phyloP scores from a whole-genome alignment of 176 grass and related monocot species.

The Oryza punctata region DNA sequence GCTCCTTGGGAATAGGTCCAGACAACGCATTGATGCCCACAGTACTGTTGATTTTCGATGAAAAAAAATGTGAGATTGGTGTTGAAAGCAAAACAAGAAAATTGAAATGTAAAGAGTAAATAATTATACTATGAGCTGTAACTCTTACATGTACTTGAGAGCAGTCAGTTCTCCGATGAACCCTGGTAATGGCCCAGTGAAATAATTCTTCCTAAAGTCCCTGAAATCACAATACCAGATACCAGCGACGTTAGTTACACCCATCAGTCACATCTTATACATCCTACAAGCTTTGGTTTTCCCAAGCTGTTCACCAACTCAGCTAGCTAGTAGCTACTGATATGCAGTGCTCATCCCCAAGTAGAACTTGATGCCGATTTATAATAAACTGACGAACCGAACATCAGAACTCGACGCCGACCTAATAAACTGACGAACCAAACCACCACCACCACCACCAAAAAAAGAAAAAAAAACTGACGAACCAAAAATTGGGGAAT shows the following conservation, averaged over 20 bases:
- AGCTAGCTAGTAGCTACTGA: neutral
- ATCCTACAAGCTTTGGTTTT: neutral
- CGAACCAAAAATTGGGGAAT: too few species aligned
- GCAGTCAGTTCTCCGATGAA: slow-evolving; percentile 80
- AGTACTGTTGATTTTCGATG: slow-evolving; percentile 38
- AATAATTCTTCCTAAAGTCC: slow-evolving; percentile 62
- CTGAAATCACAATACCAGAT: slow-evolving; percentile 49
- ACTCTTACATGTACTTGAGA: slow-evolving; percentile 55
- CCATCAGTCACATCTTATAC: too few species aligned
- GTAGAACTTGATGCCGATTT: neutral
- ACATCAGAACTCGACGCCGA: neutral
- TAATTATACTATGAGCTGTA: neutral
- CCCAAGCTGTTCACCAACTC: neutral
- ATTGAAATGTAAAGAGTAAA: neutral
- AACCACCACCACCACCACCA: too few species aligned
- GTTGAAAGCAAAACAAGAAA: neutral
- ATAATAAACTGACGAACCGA: neutral
- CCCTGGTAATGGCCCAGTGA: slow-evolving; percentile 67
- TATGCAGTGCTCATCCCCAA: neutral
- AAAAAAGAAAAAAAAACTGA: too few species aligned
- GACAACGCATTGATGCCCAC: slow-evolving; percentile 81
- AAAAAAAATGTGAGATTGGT: slow-evolving; percentile 33
- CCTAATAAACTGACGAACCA: too few species aligned
- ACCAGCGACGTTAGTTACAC: neutral
- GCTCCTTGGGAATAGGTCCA: slow-evolving; percentile 81